Base-by-base conservation (phyloP, 2,329 filamentous ascomycete species). In the Talaromyces sp. region DNA sequence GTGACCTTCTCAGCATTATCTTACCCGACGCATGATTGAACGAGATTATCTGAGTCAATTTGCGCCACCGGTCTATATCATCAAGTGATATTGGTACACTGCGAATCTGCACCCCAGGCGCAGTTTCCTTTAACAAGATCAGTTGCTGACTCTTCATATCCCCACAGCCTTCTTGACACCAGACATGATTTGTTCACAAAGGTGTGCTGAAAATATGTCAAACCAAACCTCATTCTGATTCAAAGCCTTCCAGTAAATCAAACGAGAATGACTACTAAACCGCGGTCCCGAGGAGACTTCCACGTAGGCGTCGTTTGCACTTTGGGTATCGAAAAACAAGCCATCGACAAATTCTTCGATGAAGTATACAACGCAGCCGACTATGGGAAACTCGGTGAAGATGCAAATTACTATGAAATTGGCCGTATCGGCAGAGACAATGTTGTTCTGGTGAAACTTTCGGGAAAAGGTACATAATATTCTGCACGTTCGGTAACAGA, bases 371-470 rank as follows among this genome's bases (percentile, higher is more conserved):
- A 58, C 27, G 64, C 58, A 54, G 38, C 49, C 5, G 64, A 61
- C n/a, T 61, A 43, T 10, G 45, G 64, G 1, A 65, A 61, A 53
- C 19, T 34, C 1, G 22, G 15, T 0, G 58, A 58, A 7, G 64
- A 65, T 17, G 22, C 43, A 43, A 65, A 65, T 19, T 47, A 53
- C 29, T 65, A 65, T 25, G 62, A 58, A 34, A 10, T 61, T 10
- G 64, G 64, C 15, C 43, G 58, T 7, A 61, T 65, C 19, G 58
- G 49, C 7, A 40, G 51, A 31, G 36, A 65, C 29, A 58, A 65
- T 22, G 64, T 65, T 40, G 64, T 65, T 22, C 29, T 65, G 17
- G 58, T 61, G 19, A 61, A 61, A 15, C 49, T 65, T 17, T 54
- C 58, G 4, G 58, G 58, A 11, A 62, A 56, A 17, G 64, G 64